Evolutionary conservation across 139 green algal genomes (phyloP).

Genomic region (Chlorella sp.): DNA sequence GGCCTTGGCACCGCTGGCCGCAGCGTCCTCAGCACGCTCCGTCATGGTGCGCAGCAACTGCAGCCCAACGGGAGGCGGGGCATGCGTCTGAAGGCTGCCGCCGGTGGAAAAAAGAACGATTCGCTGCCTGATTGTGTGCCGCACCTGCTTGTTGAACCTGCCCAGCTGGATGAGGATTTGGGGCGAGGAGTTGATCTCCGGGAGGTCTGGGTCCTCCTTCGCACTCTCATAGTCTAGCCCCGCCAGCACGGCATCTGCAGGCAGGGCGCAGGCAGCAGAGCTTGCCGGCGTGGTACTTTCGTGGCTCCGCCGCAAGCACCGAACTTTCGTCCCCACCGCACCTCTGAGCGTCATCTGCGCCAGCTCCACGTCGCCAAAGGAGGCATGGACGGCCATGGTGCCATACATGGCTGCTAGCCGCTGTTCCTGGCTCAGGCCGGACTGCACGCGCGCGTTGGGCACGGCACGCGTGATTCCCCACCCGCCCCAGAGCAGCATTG

Average conservation of each 20-base stretch:
- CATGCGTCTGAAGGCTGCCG: neutral
- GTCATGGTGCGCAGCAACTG: neutral
- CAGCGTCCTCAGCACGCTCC: neutral
- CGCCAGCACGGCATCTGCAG: slow-evolving; percentile 50
- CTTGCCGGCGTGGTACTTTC: no score
- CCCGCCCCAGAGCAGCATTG: neutral
- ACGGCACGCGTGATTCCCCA: neutral
- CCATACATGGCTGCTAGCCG: slow-evolving; percentile 53
- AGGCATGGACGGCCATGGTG: slow-evolving; percentile 57
- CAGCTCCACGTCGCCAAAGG: slow-evolving; percentile 75
- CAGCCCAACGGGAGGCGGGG: neutral
- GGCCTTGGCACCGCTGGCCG: slow-evolving; percentile 1
- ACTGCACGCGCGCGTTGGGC: neutral
- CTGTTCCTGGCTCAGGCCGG: slow-evolving; percentile 20
- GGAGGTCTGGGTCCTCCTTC: slow-evolving; percentile 32
- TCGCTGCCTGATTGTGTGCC: no score
- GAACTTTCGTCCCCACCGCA: no score
- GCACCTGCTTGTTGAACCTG: slow-evolving; percentile 55
- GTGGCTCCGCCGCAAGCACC: no score
- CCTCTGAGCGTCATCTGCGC: slow-evolving; percentile 71
- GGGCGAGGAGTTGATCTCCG: slow-evolving; percentile 49
- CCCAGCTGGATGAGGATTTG: slow-evolving; percentile 75
- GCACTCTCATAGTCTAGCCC: slow-evolving; percentile 63
- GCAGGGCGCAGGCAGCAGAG: neutral
- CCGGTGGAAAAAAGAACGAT: neutral